A percentile compares a stretch with the other conserved stretches of the same genome.
These are phyloP conservation scores for Asterochloris erici DNA, from an alignment of 139 green algal species.

Conservation along the genomic window DNA sequence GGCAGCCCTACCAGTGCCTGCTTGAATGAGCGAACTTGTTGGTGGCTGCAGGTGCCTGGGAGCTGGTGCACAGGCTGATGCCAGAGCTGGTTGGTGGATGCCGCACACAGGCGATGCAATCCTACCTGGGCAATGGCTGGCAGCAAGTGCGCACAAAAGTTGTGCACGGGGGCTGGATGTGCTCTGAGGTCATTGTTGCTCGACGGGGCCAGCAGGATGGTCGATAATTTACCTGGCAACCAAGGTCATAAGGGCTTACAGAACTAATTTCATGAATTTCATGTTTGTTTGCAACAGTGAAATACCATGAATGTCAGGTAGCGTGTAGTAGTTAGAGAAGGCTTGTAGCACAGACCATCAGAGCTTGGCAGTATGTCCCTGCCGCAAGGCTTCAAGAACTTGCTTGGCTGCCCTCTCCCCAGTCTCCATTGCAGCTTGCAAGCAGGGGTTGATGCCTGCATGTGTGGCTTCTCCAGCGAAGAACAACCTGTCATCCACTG, in stretches of 20 bases:
- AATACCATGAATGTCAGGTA: neutral
- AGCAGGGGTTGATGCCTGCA: slow-evolving; percentile 74
- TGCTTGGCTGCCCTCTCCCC: slow-evolving; percentile 52
- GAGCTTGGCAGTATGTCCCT: neutral
- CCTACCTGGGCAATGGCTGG: neutral
- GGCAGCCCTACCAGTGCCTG: neutral
- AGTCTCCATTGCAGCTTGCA: slow-evolving; percentile 77
- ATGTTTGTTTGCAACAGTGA: no score
- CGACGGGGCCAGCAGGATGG: no score
- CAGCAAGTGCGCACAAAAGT: neutral
- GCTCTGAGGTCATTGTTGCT: slow-evolving; percentile 8
- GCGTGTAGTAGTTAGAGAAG: neutral
- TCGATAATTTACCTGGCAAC: neutral
- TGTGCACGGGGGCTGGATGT: neutral
- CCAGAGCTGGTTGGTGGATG: slow-evolving; percentile 8
- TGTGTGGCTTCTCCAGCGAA: slow-evolving; percentile 84
- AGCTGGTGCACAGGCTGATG: neutral
- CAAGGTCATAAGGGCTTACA: neutral
- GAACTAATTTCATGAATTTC: no score
- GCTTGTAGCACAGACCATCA: neutral
- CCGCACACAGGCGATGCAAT: neutral
- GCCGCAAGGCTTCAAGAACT: neutral
- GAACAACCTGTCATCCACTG: slow-evolving; percentile 60
- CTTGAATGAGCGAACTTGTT: neutral
- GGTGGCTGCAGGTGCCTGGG: neutral